Evolutionary conservation across 345 rosid species (phyloP).

Genomic region (Cardamine chenopodiifolia): DNA sequence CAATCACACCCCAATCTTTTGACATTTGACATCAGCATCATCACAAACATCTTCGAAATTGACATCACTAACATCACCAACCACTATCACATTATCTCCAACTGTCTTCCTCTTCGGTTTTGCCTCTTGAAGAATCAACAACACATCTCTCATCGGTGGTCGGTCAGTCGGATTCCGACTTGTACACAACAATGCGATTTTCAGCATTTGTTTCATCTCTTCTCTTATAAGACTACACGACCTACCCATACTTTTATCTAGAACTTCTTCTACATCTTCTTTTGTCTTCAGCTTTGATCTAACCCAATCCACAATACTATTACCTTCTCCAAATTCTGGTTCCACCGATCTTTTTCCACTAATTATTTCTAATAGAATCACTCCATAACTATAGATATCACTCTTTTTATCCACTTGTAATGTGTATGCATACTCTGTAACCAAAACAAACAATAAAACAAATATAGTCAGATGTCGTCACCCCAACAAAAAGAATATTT

Average conservation of each 20-base stretch:
- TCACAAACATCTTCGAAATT: constrained; percentile 40
- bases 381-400: constrained; percentile 93
- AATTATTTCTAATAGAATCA: constrained; percentile 81
- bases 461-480: constrained; percentile 29
- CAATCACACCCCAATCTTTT: constrained; percentile 54
- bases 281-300: constrained; percentile 72
- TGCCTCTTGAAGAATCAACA: constrained; percentile 89
- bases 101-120: constrained; percentile 80
- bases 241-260: constrained; percentile 82
- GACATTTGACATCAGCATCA: constrained; percentile 37
- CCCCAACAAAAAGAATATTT: constrained; percentile 31
- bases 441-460: not conserved
- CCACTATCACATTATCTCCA: constrained; percentile 34
- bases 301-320: constrained; percentile 95
- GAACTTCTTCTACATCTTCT: constrained; percentile 56
- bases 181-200: constrained; percentile 84
- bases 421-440: constrained; percentile 88
- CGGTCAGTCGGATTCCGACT: constrained; percentile 81
- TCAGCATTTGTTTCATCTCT: constrained; percentile 88
- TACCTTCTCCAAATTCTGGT: constrained; percentile 90
- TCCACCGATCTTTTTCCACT: constrained; percentile 84
- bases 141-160: constrained; percentile 96
- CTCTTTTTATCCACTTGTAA: constrained; percentile 95
- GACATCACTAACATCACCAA: constrained; percentile 29
- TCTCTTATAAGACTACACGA: constrained; percentile 66